These are phyloP conservation scores for Eucalyptus victrix DNA, from an alignment of 345 rosid genomes.

Conservation along the genomic window DNA sequence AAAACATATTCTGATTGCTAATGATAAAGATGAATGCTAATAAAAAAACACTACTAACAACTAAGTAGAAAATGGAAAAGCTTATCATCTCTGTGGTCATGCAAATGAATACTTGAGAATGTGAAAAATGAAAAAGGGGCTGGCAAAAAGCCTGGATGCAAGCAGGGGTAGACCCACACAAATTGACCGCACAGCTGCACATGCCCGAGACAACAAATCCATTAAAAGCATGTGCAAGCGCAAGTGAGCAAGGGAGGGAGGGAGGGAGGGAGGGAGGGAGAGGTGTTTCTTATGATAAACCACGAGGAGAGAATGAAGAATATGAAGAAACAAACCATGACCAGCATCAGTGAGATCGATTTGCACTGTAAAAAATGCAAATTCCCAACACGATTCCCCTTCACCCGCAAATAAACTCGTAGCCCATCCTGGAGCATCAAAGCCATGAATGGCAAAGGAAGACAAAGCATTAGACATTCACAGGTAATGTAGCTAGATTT, in stretches of 20 bases:
- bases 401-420: slow-evolving; percentile 53
- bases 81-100: background rate
- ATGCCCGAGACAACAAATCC: background rate
- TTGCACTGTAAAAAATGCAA: slow-evolving; percentile 56
- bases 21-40: background rate
- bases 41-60: background rate
- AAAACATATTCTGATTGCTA: background rate
- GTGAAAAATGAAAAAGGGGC: background rate
- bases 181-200: background rate
- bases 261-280: background rate
- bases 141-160: background rate
- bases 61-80: background rate
- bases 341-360: slow-evolving; percentile 82
- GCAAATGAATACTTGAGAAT: background rate
- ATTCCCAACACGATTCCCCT: slow-evolving; percentile 38
- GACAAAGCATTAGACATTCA: background rate
- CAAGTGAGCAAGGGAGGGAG: background rate
- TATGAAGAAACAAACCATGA: slow-evolving; percentile 47
- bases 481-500: background rate
- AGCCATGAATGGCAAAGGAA: background rate
- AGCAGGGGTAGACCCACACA: background rate
- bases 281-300: background rate
- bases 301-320: background rate
- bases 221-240: background rate
- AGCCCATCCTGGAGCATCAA: slow-evolving; percentile 67